These are phyloP conservation scores for Lunasporangiospora selenospora DNA, from an alignment of 192 early-diverging fungal species.

Conservation along the genomic window DNA sequence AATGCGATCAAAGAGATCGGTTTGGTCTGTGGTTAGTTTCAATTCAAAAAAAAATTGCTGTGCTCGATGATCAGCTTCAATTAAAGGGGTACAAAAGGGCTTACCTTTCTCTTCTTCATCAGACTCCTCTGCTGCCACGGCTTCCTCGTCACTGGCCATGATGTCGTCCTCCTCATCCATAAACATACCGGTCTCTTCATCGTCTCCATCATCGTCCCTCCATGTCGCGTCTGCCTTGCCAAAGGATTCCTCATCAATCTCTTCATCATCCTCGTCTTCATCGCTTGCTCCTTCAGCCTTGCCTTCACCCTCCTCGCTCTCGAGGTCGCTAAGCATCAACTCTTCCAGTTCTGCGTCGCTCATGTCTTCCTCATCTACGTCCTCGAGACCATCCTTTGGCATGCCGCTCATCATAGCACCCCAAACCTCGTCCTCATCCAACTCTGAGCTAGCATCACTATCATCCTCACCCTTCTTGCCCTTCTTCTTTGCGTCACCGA, in stretches of 20 bases:
- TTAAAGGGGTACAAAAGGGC: constrained; percentile 1
- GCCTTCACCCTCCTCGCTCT: constrained; percentile 54
- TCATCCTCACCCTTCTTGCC: constrained; percentile 49
- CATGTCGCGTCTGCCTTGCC: constrained; percentile 64
- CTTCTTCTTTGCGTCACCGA: constrained; percentile 52
- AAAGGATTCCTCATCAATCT: constrained; percentile 57
- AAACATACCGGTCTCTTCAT: constrained; percentile 62
- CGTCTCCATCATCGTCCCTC: constrained; percentile 46
- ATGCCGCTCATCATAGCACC: constrained; percentile 81
- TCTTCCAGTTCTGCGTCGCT: constrained; percentile 56
- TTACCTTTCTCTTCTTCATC: constrained; percentile 56
- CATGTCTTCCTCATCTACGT: constrained; percentile 55
- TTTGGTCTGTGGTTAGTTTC: no score
- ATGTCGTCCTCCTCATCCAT: constrained; percentile 69
- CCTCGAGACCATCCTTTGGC: constrained; percentile 63
- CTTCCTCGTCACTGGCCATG: constrained; percentile 57
- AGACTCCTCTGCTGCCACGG: constrained; percentile 55
- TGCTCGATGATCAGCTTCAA: no score
- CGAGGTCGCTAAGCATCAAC: constrained; percentile 45
- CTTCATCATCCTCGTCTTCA: constrained; percentile 49
- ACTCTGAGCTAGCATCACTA: constrained; percentile 31
- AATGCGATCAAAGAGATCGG: no score
- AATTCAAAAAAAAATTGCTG: no score
- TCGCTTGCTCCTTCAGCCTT: constrained; percentile 55
- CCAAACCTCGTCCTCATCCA: constrained; percentile 90